Evolutionary conservation across 164 flowering plant genomes (phyloP).

Genomic region (Euptelea pleiosperma): DNA sequence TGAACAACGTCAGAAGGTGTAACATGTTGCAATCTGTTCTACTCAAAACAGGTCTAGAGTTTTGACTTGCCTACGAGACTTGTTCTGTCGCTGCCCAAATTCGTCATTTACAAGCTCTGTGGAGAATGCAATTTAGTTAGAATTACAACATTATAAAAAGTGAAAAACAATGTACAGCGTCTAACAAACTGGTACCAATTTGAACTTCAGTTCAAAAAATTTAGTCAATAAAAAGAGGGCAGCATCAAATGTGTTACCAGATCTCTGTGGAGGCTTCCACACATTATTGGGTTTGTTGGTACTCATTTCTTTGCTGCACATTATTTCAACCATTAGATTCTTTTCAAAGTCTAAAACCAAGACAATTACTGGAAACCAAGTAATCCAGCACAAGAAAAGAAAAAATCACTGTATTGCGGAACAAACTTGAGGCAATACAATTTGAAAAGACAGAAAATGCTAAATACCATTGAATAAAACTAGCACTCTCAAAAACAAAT

Average conservation of each 20-base stretch:
- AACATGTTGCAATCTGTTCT: background rate
- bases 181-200: background rate
- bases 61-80: constrained; percentile 79
- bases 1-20: background rate
- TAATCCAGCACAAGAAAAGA: background rate
- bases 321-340: constrained; percentile 9
- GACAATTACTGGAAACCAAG: background rate
- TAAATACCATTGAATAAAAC: no score
- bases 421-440: no score
- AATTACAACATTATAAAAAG: background rate
- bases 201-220: background rate
- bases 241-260: constrained; percentile 45
- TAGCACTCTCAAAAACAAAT: no score
- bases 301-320: constrained; percentile 59
- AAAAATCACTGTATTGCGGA: no score
- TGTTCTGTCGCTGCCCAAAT: constrained; percentile 79
- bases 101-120: constrained; percentile 73
- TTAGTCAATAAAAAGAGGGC: background rate
- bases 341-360: background rate
- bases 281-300: constrained; percentile 44
- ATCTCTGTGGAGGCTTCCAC: constrained; percentile 53
- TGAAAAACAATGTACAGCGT: background rate
- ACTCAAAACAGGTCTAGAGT: constrained; percentile 3
- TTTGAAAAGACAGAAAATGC: no score
- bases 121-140: constrained; percentile 7